Evolutionary conservation across 352 stramenopile species (phyloP), one percentile per base, ranked within the genome.

Genomic region (Phytophthora lateralis): DNA sequence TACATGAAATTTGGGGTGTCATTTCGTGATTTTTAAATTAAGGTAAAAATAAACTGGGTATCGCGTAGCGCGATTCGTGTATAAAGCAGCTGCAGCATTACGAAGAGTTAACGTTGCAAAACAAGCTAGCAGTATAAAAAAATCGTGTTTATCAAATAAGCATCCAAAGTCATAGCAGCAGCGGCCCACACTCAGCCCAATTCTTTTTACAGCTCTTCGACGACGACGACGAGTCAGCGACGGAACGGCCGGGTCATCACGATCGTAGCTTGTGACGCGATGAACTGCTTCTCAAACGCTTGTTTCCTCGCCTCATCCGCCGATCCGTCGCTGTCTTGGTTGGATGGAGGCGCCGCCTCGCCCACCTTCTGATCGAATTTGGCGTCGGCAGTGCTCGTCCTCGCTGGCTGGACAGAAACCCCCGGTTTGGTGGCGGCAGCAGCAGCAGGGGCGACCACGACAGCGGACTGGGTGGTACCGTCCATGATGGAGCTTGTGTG

Each of bases 341-440:
- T 64, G 8, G 20, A 46, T 26, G 8, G 20, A 20, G 17, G 12
- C 20, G 15, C 17, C 53, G 17, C 21, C 12, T 30, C 37, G 35
- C 39, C 27, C 49, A 47, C 39, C 47, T 64, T 64, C 21, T 58
- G 38, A 14, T 18, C 47, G 20, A 58, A 42, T 47, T 64, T 64
- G 47, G 39, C 38, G 24, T 47, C 27, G 6, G 6, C 21, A 14
- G 1, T 4, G 14, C 35, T 41, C 35, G 14, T 41, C 14, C 1
- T 20, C 30, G 48, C n/a, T 18, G 43, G 20, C 14, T 37, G 17
- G 54, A 55, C 21, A 18, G 34, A 55, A 9, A 55, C 2, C 34
- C 34, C 48, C 10, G 48, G 18, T 32, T 32, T 55, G 32, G 12
- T 30, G 26, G 26, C 6, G 26, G 26, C 18, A 24, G 34, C 35